phyloP scores from a whole-genome alignment of 2,329 filamentous ascomycete species.

The Gaeumannomyces tritici region DNA sequence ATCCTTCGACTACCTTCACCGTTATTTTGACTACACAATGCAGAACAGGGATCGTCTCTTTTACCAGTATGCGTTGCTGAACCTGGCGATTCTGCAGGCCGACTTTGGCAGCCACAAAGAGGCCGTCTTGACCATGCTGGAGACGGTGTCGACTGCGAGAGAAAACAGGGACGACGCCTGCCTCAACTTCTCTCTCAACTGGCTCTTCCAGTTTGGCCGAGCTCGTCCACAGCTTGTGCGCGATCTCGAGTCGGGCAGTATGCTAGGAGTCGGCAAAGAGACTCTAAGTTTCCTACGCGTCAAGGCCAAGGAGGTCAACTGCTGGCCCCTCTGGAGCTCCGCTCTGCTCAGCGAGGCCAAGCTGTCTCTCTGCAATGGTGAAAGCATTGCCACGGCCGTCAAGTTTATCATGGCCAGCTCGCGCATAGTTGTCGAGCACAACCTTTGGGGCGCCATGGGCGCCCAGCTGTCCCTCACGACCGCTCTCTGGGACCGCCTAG shows the following conservation, averaged over 20 bases:
- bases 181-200: slow-evolving; percentile 89
- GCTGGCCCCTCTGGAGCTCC: slow-evolving; percentile 77
- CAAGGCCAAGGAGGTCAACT: slow-evolving; percentile 77
- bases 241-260: slow-evolving; percentile 48
- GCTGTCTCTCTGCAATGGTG: slow-evolving; percentile 62
- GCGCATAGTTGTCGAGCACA: slow-evolving; percentile 69
- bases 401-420: slow-evolving; percentile 77
- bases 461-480: slow-evolving; percentile 59
- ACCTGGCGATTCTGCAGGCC: slow-evolving; percentile 84
- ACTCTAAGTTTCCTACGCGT: slow-evolving; percentile 74
- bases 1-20: slow-evolving; percentile 82
- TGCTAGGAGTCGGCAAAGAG: slow-evolving; percentile 71
- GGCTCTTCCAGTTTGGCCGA: slow-evolving; percentile 87
- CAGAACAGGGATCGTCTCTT: slow-evolving; percentile 72
- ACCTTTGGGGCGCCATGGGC: slow-evolving; percentile 63
- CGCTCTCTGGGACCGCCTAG: slow-evolving; percentile 68
- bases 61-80: slow-evolving; percentile 92
- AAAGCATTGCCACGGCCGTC: slow-evolving; percentile 52
- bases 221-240: slow-evolving; percentile 68
- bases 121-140: slow-evolving; percentile 87
- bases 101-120: slow-evolving; percentile 90
- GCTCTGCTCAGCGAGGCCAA: slow-evolving; percentile 81
- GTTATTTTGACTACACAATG: slow-evolving; percentile 96
- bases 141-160: slow-evolving; percentile 86
- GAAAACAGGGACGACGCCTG: slow-evolving; percentile 90